phyloP scores from a whole-genome alignment of 208 protist genomes.

The Acanthamoeba castellanii region DNA sequence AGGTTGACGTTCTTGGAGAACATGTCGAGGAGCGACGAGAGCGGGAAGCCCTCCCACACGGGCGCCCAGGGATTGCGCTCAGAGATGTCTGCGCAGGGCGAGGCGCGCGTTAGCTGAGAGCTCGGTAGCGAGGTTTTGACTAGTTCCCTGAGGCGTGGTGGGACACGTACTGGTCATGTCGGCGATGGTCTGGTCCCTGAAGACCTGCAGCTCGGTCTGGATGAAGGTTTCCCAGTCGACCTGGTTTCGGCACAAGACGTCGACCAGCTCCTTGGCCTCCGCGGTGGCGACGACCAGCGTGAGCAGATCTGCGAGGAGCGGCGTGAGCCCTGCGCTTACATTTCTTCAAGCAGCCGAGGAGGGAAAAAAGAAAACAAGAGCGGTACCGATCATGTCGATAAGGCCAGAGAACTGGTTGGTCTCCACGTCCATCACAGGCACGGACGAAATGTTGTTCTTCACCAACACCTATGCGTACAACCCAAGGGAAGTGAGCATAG shows the following conservation, averaged over 20 bases:
- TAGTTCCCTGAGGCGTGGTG: background rate
- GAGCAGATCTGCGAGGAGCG: conserved; percentile 11
- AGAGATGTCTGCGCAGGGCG: background rate
- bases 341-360: background rate
- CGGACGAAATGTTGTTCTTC: background rate
- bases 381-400: conserved; percentile 20
- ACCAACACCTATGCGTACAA: background rate
- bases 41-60: conserved; percentile 57
- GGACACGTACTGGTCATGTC: conserved; percentile 25
- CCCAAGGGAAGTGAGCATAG: background rate
- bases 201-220: conserved; percentile 24
- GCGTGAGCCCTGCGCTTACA: background rate
- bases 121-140: background rate
- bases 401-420: conserved; percentile 24
- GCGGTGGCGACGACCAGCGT: conserved; percentile 36
- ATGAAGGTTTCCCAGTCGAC: conserved; percentile 46
- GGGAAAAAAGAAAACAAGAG: background rate
- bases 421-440: conserved; percentile 22
- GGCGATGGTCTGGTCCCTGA: conserved; percentile 33
- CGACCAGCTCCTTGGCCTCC: conserved; percentile 29
- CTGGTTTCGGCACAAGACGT: background rate
- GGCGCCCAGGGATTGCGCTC: conserved; percentile 46
- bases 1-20: conserved; percentile 63
- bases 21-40: conserved; percentile 55
- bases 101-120: background rate